These are phyloP conservation scores for Boletus sp. DNA, from an alignment of 768 basidiomycete species.

Conservation along the genomic window DNA sequence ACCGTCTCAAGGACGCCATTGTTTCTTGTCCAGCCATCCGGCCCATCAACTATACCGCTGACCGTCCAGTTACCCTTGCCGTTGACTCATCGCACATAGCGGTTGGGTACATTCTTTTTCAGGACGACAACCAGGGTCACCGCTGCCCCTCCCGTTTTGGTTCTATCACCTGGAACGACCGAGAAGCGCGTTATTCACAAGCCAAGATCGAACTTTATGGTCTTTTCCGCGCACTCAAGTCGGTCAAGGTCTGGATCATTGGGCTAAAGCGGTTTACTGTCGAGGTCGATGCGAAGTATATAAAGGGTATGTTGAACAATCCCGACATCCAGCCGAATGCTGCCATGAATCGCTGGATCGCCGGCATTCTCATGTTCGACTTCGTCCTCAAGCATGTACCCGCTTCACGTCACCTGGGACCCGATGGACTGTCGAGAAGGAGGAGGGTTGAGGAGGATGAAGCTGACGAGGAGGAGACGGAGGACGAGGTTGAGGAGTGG, in stretches of 20 bases:
- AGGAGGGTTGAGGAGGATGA: too few species aligned
- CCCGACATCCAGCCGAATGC: conserved; percentile 34
- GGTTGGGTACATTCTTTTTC: conserved; percentile 35
- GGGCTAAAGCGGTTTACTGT: conserved; percentile 34
- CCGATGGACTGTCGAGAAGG: too few species aligned
- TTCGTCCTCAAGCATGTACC: conserved; percentile 35
- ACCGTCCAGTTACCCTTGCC: conserved; percentile 9
- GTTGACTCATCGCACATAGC: conserved; percentile 34
- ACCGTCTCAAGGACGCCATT: conserved; percentile 21
- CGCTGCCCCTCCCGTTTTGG: conserved; percentile 34
- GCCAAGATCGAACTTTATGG: conserved; percentile 32
- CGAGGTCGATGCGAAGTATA: conserved; percentile 40
- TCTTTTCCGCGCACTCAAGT: conserved; percentile 22
- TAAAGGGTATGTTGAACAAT: conserved; percentile 39
- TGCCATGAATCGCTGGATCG: conserved; percentile 30
- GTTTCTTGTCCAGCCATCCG: conserved; percentile 1
- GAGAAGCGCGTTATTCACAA: conserved; percentile 11
- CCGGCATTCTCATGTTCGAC: conserved; percentile 28
- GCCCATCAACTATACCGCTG: conserved; percentile 11
- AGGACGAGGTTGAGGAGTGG: conserved; percentile 11
- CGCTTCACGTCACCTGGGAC: conserved; percentile 16
- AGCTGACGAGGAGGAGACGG: conserved; percentile 14
- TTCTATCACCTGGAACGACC: conserved; percentile 36
- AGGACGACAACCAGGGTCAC: conserved; percentile 15
- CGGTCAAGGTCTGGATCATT: conserved; percentile 27